Evolutionary conservation across 169 alveolate genomes (phyloP).

Genomic region (Babesia divergens): DNA sequence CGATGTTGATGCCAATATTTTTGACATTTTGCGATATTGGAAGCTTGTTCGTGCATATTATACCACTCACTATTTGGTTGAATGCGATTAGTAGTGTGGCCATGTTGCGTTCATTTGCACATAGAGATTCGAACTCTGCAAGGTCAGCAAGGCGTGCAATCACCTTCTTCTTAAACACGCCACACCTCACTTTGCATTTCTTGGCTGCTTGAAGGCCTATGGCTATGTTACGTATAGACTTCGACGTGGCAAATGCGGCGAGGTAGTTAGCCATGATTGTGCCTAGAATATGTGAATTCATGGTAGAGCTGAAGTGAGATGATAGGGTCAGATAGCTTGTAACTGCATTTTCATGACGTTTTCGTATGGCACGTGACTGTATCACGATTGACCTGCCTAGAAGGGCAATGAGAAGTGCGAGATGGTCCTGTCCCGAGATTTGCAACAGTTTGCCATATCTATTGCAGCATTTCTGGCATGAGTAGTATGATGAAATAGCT

Average conservation of each 20-base stretch:
- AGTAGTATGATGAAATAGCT: background rate
- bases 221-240: constrained; percentile 39
- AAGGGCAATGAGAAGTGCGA: constrained; percentile 26
- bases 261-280: background rate
- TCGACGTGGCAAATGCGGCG: background rate
- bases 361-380: constrained; percentile 4
- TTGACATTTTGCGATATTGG: background rate
- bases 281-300: constrained; percentile 35
- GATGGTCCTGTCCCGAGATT: constrained; percentile 33
- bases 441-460: constrained; percentile 28
- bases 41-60: background rate
- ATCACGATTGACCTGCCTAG: constrained; percentile 44
- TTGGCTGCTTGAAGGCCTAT: constrained; percentile 29
- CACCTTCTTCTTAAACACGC: background rate
- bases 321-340: constrained; percentile 20
- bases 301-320: constrained; percentile 15
- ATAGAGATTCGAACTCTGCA: constrained; percentile 8
- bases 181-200: constrained; percentile 23
- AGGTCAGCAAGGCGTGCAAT: constrained; percentile 15
- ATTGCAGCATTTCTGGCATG: constrained; percentile 19
- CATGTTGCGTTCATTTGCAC: constrained; percentile 1
- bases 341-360: constrained; percentile 36
- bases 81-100: constrained; percentile 23
- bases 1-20: background rate
- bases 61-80: constrained; percentile 19